These are phyloP conservation scores for Globisporangium echinulatum DNA, from an alignment of 352 stramenopile genomes.

Conservation along the genomic window DNA sequence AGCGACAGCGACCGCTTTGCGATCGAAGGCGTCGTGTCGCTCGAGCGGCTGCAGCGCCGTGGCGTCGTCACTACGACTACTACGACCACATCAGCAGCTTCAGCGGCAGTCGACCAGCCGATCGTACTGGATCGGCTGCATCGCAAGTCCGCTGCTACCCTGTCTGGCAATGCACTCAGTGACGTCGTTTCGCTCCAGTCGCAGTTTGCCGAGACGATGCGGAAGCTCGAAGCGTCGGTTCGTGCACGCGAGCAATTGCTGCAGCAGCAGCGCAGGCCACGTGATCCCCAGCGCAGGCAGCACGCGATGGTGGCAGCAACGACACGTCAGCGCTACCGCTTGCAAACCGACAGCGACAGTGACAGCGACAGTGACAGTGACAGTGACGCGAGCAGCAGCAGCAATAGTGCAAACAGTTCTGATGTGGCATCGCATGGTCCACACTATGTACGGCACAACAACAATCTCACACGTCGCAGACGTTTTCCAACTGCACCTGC, in stretches of 20 bases:
- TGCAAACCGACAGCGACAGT: constrained; percentile 16
- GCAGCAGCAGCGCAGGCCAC: not conserved
- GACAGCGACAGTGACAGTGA: constrained; percentile 14
- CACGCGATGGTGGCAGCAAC: constrained; percentile 1
- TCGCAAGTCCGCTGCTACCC: too few species aligned
- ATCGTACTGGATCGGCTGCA: constrained; percentile 12
- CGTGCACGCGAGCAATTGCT: constrained; percentile 52
- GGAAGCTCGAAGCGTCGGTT: constrained; percentile 60
- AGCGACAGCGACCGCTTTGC: constrained; percentile 32
- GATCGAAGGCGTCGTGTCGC: constrained; percentile 52
- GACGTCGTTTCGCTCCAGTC: constrained; percentile 63
- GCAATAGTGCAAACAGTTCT: not conserved
- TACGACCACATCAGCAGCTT: not conserved
- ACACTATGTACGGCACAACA: too few species aligned
- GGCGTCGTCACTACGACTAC: not conserved
- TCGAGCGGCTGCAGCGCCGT: constrained; percentile 21
- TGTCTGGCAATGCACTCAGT: constrained; percentile 20
- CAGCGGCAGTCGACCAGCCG: not conserved
- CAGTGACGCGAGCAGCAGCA: not conserved
- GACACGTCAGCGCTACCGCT: not conserved
- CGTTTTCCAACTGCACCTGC: too few species aligned
- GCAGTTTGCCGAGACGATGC: constrained; percentile 70
- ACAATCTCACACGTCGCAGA: too few species aligned
- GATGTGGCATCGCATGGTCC: too few species aligned
- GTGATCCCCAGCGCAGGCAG: not conserved